phyloP scores from a whole-genome alignment of 2,329 filamentous ascomycete species.

The Phoma herbarum region DNA sequence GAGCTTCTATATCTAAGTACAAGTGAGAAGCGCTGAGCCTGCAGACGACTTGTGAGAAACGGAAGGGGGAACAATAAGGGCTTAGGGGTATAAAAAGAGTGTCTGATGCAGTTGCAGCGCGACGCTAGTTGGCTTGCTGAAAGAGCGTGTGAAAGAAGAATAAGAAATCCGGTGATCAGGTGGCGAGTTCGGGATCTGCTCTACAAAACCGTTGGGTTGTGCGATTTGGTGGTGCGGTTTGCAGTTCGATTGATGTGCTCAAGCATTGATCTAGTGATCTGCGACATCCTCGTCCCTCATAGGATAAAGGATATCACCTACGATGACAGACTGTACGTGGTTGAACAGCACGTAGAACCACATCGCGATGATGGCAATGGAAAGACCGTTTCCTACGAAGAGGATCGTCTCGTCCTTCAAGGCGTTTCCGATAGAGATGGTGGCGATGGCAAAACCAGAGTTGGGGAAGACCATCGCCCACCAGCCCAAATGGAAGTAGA shows the following conservation, averaged over 20 bases:
- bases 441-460: constrained; percentile 55
- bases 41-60: constrained; percentile 29
- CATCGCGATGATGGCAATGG: constrained; percentile 60
- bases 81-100: constrained; percentile 30
- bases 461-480: constrained; percentile 65
- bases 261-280: constrained; percentile 34
- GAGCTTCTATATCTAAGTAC: constrained; percentile 25
- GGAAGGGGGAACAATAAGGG: constrained; percentile 5
- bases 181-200: not conserved
- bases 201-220: constrained; percentile 3
- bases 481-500: constrained; percentile 70
- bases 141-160: constrained; percentile 22
- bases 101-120: constrained; percentile 26
- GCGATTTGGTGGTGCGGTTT: constrained; percentile 5
- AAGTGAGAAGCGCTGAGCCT: constrained; percentile 29
- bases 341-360: constrained; percentile 64
- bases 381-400: constrained; percentile 58
- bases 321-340: constrained; percentile 61
- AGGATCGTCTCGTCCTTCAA: constrained; percentile 48
- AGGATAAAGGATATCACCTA: constrained; percentile 64
- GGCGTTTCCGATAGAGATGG: constrained; percentile 51
- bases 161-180: constrained; percentile 2
- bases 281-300: constrained; percentile 67
- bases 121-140: constrained; percentile 22
- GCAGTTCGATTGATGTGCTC: not conserved